A percentile compares a stretch with the other conserved stretches of the same genome.
phyloP scores from a whole-genome alignment of 1,284 basidiomycete species.

The Sporisorium exsertum region DNA sequence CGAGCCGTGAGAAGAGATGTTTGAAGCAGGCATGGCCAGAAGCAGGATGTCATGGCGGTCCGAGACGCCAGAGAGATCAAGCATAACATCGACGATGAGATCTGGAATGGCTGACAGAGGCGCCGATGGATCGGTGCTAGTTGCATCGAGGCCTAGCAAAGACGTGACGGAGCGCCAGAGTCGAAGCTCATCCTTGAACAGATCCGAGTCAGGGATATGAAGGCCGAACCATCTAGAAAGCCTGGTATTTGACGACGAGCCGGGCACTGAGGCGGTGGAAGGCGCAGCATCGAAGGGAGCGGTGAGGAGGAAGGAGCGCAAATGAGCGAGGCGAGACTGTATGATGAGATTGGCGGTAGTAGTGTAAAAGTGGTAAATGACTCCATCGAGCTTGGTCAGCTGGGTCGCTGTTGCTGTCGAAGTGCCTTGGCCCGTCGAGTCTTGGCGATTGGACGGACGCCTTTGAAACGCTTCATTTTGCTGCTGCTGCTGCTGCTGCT shows the following conservation, averaged over 20 bases:
- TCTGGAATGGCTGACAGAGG: constrained; percentile 51
- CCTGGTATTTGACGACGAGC: constrained; percentile 19
- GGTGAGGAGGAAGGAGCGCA: constrained; percentile 26
- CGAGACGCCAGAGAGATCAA: constrained; percentile 58
- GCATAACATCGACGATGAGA: constrained; percentile 67
- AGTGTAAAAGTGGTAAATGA: constrained; percentile 68
- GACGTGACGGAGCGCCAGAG: constrained; percentile 63
- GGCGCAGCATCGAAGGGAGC: constrained; percentile 12
- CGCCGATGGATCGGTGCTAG: not conserved
- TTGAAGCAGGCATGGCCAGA: not conserved
- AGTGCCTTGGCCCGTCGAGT: constrained; percentile 1
- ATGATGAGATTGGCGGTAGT: constrained; percentile 68
- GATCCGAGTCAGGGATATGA: constrained; percentile 66
- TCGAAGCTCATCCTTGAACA: constrained; percentile 67
- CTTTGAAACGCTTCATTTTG: constrained; percentile 30
- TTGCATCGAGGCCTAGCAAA: constrained; percentile 22
- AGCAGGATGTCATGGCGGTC: constrained; percentile 29
- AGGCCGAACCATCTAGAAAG: constrained; percentile 68
- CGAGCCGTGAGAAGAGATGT: not conserved
- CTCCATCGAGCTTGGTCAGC: constrained; percentile 49
- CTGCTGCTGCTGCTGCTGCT: constrained; percentile 10
- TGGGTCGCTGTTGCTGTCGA: constrained; percentile 19
- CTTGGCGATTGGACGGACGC: constrained; percentile 17
- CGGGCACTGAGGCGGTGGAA: not conserved
- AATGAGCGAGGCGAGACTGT: constrained; percentile 62